phyloP scores from a whole-genome alignment of 163 green algal species.

The Picocystis sp. region DNA sequence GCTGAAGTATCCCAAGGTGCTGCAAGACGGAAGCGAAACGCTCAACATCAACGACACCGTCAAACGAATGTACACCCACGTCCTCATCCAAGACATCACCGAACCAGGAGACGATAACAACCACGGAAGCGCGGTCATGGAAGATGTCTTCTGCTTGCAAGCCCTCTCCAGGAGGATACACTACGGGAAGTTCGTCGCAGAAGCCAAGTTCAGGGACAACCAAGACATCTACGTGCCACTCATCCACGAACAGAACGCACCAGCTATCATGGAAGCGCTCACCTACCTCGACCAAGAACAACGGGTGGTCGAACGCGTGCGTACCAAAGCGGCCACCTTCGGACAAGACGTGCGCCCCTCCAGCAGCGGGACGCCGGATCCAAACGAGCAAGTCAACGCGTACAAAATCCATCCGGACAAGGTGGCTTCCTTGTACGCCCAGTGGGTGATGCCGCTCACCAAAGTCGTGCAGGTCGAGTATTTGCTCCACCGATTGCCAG shows the following conservation, averaged over 20 bases:
- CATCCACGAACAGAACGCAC: constrained; percentile 44
- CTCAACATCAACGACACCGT: constrained; percentile 88
- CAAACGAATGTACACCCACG: constrained; percentile 61
- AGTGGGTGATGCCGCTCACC: constrained; percentile 93
- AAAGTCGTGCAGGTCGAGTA: constrained; percentile 88
- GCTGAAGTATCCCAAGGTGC: constrained; percentile 33
- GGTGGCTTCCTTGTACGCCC: constrained; percentile 67
- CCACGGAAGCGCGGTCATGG: constrained; percentile 70
- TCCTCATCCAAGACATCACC: constrained; percentile 24
- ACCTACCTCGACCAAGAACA: constrained; percentile 68
- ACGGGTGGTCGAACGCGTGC: constrained; percentile 67
- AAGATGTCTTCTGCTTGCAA: constrained; percentile 70
- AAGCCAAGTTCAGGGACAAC: constrained; percentile 80
- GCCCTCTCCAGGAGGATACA: constrained; percentile 91
- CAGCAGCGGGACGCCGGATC: neutral
- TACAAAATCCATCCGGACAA: constrained; percentile 59
- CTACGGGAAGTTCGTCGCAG: constrained; percentile 95
- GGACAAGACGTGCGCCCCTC: constrained; percentile 46
- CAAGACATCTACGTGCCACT: constrained; percentile 42
- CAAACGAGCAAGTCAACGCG: constrained; percentile 3
- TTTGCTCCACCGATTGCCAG: constrained; percentile 19
- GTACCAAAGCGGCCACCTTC: constrained; percentile 73
- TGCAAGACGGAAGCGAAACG: constrained; percentile 33
- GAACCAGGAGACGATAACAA: constrained; percentile 81
- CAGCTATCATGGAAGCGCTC: constrained; percentile 73